Conservation (phyloP, 2,329 filamentous ascomycete species). For the Fusarium annulatum region DNA sequence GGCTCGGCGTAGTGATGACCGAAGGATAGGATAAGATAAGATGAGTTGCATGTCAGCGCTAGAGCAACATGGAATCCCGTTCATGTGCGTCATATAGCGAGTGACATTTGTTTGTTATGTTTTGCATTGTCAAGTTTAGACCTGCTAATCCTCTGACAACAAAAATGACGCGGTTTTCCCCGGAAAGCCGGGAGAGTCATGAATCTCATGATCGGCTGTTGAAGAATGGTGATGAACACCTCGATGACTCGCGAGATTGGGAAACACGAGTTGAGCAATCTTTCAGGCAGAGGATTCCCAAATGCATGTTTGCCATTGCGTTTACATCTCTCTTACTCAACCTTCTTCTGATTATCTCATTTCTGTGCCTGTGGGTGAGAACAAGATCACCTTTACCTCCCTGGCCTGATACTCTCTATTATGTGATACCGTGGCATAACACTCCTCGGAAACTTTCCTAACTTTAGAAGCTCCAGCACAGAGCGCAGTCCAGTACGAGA, state of each 20-base stretch:
- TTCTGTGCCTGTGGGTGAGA: neutral
- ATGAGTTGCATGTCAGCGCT: neutral
- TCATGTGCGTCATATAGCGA: neutral
- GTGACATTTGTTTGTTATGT: neutral
- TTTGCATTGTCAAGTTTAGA: accelerated
- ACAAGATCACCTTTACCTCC: neutral
- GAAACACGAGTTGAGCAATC: no score
- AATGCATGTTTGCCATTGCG: accelerated
- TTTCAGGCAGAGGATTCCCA: neutral
- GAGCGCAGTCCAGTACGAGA: neutral
- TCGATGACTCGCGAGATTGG: neutral
- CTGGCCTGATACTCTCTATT: neutral
- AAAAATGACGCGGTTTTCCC: neutral
- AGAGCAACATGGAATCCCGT: neutral
- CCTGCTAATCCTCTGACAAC: neutral
- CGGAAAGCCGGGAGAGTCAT: neutral
- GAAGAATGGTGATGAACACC: neutral
- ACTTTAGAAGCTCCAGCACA: neutral
- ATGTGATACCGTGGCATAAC: neutral
- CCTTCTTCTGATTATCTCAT: neutral
- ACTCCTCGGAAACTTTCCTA: neutral
- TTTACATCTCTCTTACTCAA: neutral
- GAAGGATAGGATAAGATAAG: neutral
- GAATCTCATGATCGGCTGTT: neutral
- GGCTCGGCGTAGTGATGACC: neutral